Evolutionary conservation across 306 rosid species (phyloP).

Genomic region (cucumber (Cucumis sativus)): Cucumber_9930_V3 NC_026660.2:8140501-8141000

Average conservation of each 20-base stretch:
- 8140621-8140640: constrained; percentile 69
- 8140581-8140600: constrained; percentile 89
- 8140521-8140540: constrained; percentile 55
- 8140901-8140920: constrained; percentile 76
- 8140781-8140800: constrained; percentile 76
- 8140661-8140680: constrained; percentile 53
- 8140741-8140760: constrained; percentile 34
- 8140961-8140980: constrained; percentile 51
- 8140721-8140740: constrained; percentile 91
- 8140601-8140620: constrained; percentile 82
- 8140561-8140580: constrained; percentile 62
- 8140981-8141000: constrained; percentile 75
- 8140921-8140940: constrained; percentile 47
- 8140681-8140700: constrained; percentile 76
- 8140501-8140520: constrained; percentile 80
- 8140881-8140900: constrained; percentile 48
- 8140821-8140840: constrained; percentile 60
- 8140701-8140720: constrained; percentile 82
- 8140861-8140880: constrained; percentile 78
- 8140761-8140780: constrained; percentile 57
- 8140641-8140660: constrained; percentile 46
- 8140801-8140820: constrained; percentile 87
- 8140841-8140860: constrained; percentile 63
- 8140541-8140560: constrained; percentile 56
- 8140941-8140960: constrained; percentile 55